Conservation (phyloP, 2,329 filamentous ascomycete genomes). For the Pseudocercospora ulei region DNA sequence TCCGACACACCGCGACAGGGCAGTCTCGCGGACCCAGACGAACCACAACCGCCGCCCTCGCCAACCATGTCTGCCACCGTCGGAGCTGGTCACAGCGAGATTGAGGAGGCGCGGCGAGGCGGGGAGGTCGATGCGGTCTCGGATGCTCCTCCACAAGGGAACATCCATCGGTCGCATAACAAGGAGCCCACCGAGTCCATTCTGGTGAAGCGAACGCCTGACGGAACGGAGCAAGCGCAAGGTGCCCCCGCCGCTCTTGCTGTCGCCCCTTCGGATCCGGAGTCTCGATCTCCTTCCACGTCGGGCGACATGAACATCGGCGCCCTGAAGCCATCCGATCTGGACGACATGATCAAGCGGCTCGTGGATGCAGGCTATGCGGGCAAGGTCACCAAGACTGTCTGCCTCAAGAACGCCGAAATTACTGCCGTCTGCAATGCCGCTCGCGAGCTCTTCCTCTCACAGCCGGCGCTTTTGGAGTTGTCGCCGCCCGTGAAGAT, state of each 20-base stretch:
- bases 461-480: conserved; percentile 84
- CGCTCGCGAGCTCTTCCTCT: conserved; percentile 78
- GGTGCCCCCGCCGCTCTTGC: conserved; percentile 28
- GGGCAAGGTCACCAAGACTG: conserved; percentile 93
- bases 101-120: conserved; percentile 68
- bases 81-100: conserved; percentile 63
- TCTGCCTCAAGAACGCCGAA: conserved; percentile 94
- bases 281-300: conserved; percentile 32
- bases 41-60: conserved; percentile 59
- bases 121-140: conserved; percentile 94
- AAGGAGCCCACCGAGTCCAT: conserved; percentile 81
- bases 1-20: conserved; percentile 34
- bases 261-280: conserved; percentile 12
- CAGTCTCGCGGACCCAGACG: conserved; percentile 27
- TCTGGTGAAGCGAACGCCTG: conserved; percentile 56
- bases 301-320: conserved; percentile 67
- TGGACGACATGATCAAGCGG: conserved; percentile 95
- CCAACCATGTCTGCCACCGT: conserved; percentile 70
- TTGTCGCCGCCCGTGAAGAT: conserved; percentile 94
- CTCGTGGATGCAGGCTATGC: conserved; percentile 90
- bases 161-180: conserved; percentile 44
- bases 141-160: conserved; percentile 68
- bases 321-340: conserved; percentile 81
- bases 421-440: conserved; percentile 88
- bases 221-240: conserved; percentile 19